Percentiles rank a stretch among this genome's conserved stretches.
These are phyloP conservation scores for Westerdykella sp. DNA, from an alignment of 2,329 filamentous ascomycete species.

Conservation along the genomic window DNA sequence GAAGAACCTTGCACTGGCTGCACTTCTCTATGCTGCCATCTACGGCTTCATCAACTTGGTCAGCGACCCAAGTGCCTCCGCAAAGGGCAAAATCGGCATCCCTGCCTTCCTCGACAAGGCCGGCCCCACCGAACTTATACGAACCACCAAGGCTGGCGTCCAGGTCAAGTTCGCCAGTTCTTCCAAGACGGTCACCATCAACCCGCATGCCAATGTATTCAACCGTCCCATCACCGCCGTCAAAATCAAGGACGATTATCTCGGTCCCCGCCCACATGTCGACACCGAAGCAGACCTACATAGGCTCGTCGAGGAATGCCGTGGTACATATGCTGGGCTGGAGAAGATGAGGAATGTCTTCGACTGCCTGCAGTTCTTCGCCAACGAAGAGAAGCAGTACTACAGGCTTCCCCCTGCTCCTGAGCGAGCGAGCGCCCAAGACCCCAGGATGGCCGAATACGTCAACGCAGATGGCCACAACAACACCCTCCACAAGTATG, in stretches of 20 bases:
- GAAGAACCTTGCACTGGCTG: conserved; percentile 41
- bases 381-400: conserved; percentile 46
- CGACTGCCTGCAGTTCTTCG: conserved; percentile 48
- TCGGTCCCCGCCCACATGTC: conserved; percentile 47
- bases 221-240: conserved; percentile 49
- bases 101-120: conserved; percentile 39
- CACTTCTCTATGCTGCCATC: conserved; percentile 38
- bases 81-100: conserved; percentile 39
- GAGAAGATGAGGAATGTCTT: conserved; percentile 52
- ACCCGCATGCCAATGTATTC: conserved; percentile 49
- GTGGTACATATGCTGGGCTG: conserved; percentile 47
- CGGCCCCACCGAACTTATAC: conserved; percentile 37
- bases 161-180: conserved; percentile 41
- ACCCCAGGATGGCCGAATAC: conserved; percentile 40
- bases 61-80: conserved; percentile 36
- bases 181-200: conserved; percentile 42
- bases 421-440: conserved; percentile 38
- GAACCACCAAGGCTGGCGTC: conserved; percentile 37
- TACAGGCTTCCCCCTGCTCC: conserved; percentile 41
- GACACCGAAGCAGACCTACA: conserved; percentile 50
- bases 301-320: conserved; percentile 48
- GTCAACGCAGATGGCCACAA: conserved; percentile 38
- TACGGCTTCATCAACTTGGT: conserved; percentile 39
- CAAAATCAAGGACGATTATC: conserved; percentile 46
- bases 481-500: conserved; percentile 36